Conservation (phyloP, 2,329 filamentous ascomycete species). For the Fusarium kyushuense region DNA sequence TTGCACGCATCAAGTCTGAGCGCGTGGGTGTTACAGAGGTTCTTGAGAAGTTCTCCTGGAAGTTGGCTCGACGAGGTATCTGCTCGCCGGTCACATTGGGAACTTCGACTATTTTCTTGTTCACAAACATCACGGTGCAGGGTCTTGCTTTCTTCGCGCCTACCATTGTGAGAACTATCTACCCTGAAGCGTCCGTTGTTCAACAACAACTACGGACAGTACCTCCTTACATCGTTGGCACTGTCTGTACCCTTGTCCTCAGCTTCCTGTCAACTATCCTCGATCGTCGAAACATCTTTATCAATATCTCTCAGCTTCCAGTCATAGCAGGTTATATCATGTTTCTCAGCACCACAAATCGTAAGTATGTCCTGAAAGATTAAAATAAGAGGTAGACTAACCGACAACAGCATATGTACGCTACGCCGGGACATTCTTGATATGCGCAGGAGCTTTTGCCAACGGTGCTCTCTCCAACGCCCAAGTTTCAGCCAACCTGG, state of each 20-base stretch:
- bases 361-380: constrained; percentile 1
- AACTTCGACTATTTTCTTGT: constrained; percentile 67
- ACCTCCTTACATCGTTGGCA: constrained; percentile 65
- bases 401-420: constrained; percentile 54
- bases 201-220: constrained; percentile 65
- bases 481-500: constrained; percentile 29
- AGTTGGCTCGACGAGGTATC: constrained; percentile 17
- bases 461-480: constrained; percentile 59
- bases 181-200: constrained; percentile 65
- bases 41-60: constrained; percentile 25
- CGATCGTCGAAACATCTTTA: constrained; percentile 67
- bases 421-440: constrained; percentile 72
- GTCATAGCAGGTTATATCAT: constrained; percentile 73
- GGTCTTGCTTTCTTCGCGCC: constrained; percentile 74
- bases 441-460: constrained; percentile 30
- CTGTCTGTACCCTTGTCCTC: constrained; percentile 60
- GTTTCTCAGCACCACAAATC: constrained; percentile 65
- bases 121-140: constrained; percentile 75
- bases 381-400: neutral
- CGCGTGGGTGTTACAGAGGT: constrained; percentile 69
- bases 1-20: constrained; percentile 69
- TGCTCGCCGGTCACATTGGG: constrained; percentile 62
- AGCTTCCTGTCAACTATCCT: constrained; percentile 55
- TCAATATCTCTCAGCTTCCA: constrained; percentile 65
- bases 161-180: constrained; percentile 73